A percentile compares a stretch with the other conserved stretches of the same genome.
These are phyloP conservation scores for Fusarium sp. DNA, from an alignment of 2,329 filamentous ascomycete species.

Conservation along the genomic window DNA sequence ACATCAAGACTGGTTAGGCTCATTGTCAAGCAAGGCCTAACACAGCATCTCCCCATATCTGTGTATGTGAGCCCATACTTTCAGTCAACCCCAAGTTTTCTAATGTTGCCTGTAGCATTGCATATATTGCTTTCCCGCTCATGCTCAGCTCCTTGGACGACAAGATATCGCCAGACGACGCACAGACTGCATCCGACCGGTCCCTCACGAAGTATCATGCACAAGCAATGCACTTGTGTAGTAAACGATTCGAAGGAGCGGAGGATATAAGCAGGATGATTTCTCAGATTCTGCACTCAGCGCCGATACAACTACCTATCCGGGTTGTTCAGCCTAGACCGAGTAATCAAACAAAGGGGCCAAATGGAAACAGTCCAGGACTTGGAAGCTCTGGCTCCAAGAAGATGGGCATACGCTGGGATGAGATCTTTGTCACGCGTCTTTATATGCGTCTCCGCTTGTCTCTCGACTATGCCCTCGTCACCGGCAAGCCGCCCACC, in stretches of 20 bases:
- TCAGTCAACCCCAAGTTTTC: background rate
- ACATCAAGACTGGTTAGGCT: constrained; percentile 2
- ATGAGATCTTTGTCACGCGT: constrained; percentile 7
- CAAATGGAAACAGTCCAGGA: background rate
- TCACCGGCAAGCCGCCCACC: constrained; percentile 1
- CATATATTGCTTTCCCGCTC: constrained; percentile 11
- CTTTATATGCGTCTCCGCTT: constrained; percentile 6
- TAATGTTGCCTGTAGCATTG: background rate
- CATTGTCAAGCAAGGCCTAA: constrained; percentile 9
- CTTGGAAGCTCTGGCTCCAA: background rate
- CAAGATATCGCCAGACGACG: background rate
- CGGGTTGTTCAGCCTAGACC: background rate
- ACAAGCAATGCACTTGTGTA: constrained; percentile 11
- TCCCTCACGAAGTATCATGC: constrained; percentile 2
- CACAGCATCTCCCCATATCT: constrained; percentile 14
- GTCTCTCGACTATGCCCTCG: constrained; percentile 6
- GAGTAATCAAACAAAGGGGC: background rate
- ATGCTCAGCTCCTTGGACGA: constrained; percentile 13
- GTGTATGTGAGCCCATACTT: background rate
- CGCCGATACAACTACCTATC: background rate
- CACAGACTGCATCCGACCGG: background rate
- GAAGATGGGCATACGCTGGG: background rate
- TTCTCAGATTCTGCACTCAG: constrained; percentile 11
- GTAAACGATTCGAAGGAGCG: constrained; percentile 13
- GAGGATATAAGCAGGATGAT: constrained; percentile 15